Percentiles rank a stretch among this genome's conserved stretches.
These are phyloP conservation scores for Hypomyces perniciosus DNA, from an alignment of 2,329 filamentous ascomycete species.

Conservation along the genomic window DNA sequence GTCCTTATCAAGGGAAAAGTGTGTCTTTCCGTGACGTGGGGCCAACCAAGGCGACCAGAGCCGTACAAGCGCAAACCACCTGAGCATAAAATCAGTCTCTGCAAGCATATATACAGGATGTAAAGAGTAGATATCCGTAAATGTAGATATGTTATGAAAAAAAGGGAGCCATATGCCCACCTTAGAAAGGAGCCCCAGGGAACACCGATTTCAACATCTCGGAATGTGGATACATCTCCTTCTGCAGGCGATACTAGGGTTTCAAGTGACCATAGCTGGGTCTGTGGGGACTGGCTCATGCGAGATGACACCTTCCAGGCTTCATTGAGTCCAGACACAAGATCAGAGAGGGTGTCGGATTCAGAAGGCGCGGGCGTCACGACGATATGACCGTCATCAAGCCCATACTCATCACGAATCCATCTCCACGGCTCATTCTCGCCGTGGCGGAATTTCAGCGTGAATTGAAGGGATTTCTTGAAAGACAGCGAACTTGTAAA, in stretches of 20 bases:
- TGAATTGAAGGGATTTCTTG: constrained; percentile 53
- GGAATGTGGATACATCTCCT: constrained; percentile 51
- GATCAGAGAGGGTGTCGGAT: constrained; percentile 41
- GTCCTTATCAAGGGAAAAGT: constrained; percentile 68
- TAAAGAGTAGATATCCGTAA: not conserved
- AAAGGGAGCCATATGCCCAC: constrained; percentile 27
- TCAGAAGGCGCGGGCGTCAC: constrained; percentile 24
- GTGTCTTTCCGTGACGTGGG: constrained; percentile 70
- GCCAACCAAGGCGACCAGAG: constrained; percentile 80
- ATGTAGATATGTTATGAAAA: not conserved
- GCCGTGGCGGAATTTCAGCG: constrained; percentile 59
- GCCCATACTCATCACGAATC: constrained; percentile 58
- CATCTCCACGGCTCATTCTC: constrained; percentile 59
- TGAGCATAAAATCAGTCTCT: constrained; percentile 17
- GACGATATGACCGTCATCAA: constrained; percentile 59
- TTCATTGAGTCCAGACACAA: constrained; percentile 53
- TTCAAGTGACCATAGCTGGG: constrained; percentile 64
- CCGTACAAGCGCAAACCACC: constrained; percentile 78
- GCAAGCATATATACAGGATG: too few species aligned
- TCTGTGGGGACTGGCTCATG: constrained; percentile 61
- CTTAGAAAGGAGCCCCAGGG: constrained; percentile 53
- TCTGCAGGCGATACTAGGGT: constrained; percentile 50
- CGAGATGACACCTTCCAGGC: constrained; percentile 49
- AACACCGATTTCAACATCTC: constrained; percentile 52
- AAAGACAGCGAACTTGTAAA: constrained; percentile 50